Evolutionary conservation across 73 alveolate species (phyloP).

Genomic region (Stentor coeruleus): DNA sequence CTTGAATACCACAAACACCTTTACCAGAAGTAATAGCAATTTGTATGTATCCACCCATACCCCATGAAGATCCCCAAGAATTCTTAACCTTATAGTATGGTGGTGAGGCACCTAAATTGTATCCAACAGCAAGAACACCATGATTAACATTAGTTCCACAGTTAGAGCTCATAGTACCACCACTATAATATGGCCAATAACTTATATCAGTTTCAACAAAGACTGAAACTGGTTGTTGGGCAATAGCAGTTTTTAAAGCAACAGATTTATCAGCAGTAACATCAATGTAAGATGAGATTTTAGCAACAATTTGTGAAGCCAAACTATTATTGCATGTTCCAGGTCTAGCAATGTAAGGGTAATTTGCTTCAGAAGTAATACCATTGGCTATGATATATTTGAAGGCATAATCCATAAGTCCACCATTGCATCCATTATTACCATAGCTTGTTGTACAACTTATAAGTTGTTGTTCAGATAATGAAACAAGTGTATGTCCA

Average conservation of each 20-base stretch:
- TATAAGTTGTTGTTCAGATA: constrained; percentile 71
- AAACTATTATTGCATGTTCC: constrained; percentile 37
- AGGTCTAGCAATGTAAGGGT: constrained; percentile 41
- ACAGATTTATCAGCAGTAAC: constrained; percentile 10
- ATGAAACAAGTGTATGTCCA: constrained; percentile 38
- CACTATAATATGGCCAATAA: constrained; percentile 45
- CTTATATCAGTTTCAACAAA: constrained; percentile 57
- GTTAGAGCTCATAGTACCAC: background rate
- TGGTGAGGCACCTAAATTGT: constrained; percentile 15
- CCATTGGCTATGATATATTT: constrained; percentile 32
- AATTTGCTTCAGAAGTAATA: constrained; percentile 37
- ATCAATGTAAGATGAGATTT: constrained; percentile 25
- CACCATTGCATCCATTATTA: constrained; percentile 80
- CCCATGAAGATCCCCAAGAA: constrained; percentile 60
- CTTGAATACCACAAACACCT: constrained; percentile 1
- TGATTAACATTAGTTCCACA: constrained; percentile 43
- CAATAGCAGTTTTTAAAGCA: constrained; percentile 30
- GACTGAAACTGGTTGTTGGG: constrained; percentile 35
- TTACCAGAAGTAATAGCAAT: constrained; percentile 29
- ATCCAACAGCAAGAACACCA: constrained; percentile 61
- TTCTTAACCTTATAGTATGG: constrained; percentile 35
- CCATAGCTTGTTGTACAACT: constrained; percentile 74
- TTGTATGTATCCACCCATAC: constrained; percentile 46
- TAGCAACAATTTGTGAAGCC: constrained; percentile 22
- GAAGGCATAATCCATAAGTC: constrained; percentile 60